These are phyloP conservation scores for Pulveroboletus sp. DNA, from an alignment of 768 basidiomycete species.

Conservation along the genomic window DNA sequence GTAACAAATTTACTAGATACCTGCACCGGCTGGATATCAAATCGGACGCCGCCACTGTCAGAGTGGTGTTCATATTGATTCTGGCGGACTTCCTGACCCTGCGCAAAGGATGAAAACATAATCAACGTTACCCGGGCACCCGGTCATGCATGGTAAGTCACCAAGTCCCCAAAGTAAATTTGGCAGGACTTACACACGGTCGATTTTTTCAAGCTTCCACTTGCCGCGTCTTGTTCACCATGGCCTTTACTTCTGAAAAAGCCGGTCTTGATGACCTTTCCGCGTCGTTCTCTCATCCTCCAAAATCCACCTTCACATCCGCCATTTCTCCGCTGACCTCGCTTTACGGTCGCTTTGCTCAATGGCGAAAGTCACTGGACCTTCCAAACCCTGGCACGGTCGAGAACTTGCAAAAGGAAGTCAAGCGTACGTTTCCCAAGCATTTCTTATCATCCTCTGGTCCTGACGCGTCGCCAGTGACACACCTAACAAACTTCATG, in stretches of 20 bases:
- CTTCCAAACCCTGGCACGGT: constrained; percentile 90
- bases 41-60: neutral
- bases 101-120: too few species aligned
- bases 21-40: neutral
- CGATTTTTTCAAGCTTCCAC: constrained; percentile 35
- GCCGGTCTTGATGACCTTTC: constrained; percentile 38
- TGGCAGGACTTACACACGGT: constrained; percentile 27
- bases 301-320: constrained; percentile 38
- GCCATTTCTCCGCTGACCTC: constrained; percentile 55
- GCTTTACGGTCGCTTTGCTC: constrained; percentile 68
- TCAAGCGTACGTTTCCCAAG: constrained; percentile 61
- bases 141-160: too few species aligned
- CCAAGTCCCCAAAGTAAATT: too few species aligned
- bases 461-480: constrained; percentile 48
- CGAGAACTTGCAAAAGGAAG: constrained; percentile 92
- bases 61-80: too few species aligned
- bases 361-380: constrained; percentile 79
- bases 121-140: too few species aligned
- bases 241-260: constrained; percentile 44
- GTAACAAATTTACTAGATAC: too few species aligned
- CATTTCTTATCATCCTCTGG: constrained; percentile 2
- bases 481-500: constrained; percentile 89
- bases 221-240: constrained; percentile 25
- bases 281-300: constrained; percentile 32
- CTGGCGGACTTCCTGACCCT: too few species aligned